Base-by-base conservation (phyloP, 2,329 filamentous ascomycete genomes). In the Talaromyces sp. region DNA sequence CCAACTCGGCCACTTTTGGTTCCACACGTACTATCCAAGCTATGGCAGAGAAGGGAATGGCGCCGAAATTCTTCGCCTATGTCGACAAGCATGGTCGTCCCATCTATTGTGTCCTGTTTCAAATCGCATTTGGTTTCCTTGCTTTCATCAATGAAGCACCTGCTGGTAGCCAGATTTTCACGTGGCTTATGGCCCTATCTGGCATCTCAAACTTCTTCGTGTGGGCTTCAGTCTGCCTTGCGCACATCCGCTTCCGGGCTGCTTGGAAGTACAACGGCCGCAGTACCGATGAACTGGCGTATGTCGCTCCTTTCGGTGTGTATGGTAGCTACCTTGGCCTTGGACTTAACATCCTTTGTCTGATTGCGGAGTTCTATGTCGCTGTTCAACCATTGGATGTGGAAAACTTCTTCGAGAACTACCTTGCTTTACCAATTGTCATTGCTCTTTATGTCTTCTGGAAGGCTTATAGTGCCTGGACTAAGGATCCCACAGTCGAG, bases 211-310 rank as follows among this genome's bases (percentile, higher is more conserved):
- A 83, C 22, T 78, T 88, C 45, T 87, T 87, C 70, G 83, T 84
- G 15, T 88, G 85, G 85, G 83, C 78, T 21, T 84, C 81, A 46
- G 86, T 88, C 64, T 86, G 84, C 68, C 69, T 85, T 17, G 79
- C 84, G 2, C 87, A 89, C 65, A 87, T 89, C 66, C 84, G 86
- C 19, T 88, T 87, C 80, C 84, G 85, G 37, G 62, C 66, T 4
- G 85, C 84, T 0, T 88, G 85, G 85, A 70, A 54, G n/a, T 48
- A 63, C 15, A 78, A 86, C 57, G 84, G 84, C 22, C 83, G 81
- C 64, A 78, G 76, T 2, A 69, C 86, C 3, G 83, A 87, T n/a
- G 84, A 86, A 66, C 80, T 89, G 3, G 83, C 86, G 1, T 89
- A 86, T 76, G 72, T 73, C 39, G 83, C 84, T 17, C 73, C 79